A percentile compares a stretch with the other conserved stretches of the same genome.
These are phyloP conservation scores for Edaphochlamys debaryana DNA, from an alignment of 139 green algal species.

Conservation along the genomic window DNA sequence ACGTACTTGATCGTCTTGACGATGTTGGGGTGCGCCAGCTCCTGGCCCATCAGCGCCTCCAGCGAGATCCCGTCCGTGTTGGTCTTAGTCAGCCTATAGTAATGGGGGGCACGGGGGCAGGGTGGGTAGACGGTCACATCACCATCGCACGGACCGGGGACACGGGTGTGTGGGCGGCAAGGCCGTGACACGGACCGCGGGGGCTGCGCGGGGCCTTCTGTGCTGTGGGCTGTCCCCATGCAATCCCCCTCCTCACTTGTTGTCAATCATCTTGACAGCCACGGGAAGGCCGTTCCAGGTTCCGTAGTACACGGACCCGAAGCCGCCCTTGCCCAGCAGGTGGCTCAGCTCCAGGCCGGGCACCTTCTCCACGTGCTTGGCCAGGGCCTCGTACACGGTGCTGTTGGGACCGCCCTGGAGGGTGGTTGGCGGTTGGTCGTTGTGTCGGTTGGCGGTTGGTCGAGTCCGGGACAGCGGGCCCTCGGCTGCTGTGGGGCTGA, in stretches of 20 bases:
- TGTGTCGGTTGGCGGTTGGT: too few relatives aligned
- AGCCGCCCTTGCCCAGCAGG: conserved; percentile 44
- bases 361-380: conserved; percentile 47
- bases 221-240: too few relatives aligned
- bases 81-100: conserved; percentile 45
- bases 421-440: too few relatives aligned
- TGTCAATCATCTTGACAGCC: conserved; percentile 48
- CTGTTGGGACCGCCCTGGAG: background rate
- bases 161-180: too few relatives aligned
- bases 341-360: conserved; percentile 40
- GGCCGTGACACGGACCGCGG: too few relatives aligned
- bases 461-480: too few relatives aligned
- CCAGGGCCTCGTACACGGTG: conserved; percentile 41
- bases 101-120: too few relatives aligned
- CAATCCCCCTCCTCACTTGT: conserved; percentile 8
- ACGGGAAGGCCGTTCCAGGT: conserved; percentile 22
- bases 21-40: conserved; percentile 42
- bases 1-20: conserved; percentile 49
- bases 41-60: conserved; percentile 45
- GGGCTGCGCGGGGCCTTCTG: too few relatives aligned
- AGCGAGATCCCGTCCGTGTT: conserved; percentile 41
- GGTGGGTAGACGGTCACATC: background rate
- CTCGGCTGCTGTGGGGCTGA: too few relatives aligned
- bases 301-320: conserved; percentile 38
- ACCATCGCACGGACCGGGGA: too few relatives aligned